Percentiles rank a stretch among this genome's conserved stretches.
These are phyloP conservation scores for Hamigera avellanea DNA, from an alignment of 495 filamentous ascomycete genomes.

Conservation along the genomic window DNA sequence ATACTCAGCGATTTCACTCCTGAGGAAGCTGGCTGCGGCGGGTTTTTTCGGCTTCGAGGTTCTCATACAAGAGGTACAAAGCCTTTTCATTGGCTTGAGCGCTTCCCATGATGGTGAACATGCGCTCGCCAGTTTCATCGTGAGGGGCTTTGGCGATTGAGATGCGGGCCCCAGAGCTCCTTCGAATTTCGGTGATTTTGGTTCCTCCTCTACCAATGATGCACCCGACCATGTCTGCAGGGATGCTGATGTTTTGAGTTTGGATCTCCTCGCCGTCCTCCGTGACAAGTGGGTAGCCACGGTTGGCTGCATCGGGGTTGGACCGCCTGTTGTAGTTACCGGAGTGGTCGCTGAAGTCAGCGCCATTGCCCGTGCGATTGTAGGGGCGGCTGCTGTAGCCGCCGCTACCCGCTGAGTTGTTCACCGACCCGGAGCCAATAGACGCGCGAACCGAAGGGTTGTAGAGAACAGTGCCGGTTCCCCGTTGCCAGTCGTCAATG, in stretches of 20 bases:
- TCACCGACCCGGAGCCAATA: constrained; percentile 39
- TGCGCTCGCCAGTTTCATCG: constrained; percentile 93
- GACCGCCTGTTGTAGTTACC: constrained; percentile 63
- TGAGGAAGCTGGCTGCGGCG: constrained; percentile 73
- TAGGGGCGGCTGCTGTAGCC: constrained; percentile 58
- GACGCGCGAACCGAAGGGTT: constrained; percentile 86
- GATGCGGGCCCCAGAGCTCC: constrained; percentile 90
- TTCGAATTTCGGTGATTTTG: constrained; percentile 97
- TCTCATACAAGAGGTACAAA: constrained; percentile 93
- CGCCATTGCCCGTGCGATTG: constrained; percentile 90
- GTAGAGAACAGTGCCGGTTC: constrained; percentile 91
- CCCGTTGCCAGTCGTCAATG: constrained; percentile 93
- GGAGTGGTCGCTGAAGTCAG: constrained; percentile 85
- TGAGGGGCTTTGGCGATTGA: constrained; percentile 97
- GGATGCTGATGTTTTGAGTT: constrained; percentile 98
- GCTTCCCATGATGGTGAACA: constrained; percentile 99
- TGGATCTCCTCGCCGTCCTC: constrained; percentile 97
- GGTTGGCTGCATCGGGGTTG: constrained; percentile 61
- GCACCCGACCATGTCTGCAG: constrained; percentile 98
- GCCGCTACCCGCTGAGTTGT: constrained; percentile 26
- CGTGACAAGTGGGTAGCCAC: constrained; percentile 69
- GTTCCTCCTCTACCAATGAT: constrained; percentile 90
- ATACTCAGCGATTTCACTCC: constrained; percentile 41
- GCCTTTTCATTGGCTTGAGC: constrained; percentile 87
- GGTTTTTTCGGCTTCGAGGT: constrained; percentile 97